phyloP scores from a whole-genome alignment of 2,329 filamentous ascomycete genomes.

The Alternaria sp. region DNA sequence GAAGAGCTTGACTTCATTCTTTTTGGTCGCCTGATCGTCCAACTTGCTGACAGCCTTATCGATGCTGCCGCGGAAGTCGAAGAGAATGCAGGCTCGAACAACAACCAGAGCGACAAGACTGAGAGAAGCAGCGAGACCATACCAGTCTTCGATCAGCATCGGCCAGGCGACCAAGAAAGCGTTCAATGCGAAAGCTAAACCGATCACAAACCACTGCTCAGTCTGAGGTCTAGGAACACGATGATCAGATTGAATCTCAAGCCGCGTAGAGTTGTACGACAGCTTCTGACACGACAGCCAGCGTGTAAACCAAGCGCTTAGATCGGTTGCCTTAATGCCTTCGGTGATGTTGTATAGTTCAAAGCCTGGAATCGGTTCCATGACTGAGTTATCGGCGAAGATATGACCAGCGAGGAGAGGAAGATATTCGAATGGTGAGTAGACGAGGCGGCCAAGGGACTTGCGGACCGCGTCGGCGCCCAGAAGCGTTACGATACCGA shows the following conservation, averaged over 20 bases:
- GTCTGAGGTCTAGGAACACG: neutral
- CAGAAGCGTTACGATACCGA: neutral
- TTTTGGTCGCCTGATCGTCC: neutral
- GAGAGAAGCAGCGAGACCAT: neutral
- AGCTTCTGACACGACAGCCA: conserved; percentile 5
- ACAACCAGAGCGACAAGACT: neutral
- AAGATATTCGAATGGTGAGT: neutral
- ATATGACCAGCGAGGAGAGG: conserved; percentile 1
- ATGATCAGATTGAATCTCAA: neutral
- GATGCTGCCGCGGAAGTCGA: neutral
- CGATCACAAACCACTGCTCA: neutral
- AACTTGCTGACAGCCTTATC: neutral
- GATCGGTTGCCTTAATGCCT: conserved; percentile 5
- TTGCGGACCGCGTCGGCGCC: neutral
- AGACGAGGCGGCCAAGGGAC: neutral
- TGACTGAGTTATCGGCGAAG: conserved; percentile 2
- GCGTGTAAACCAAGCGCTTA: conserved; percentile 9
- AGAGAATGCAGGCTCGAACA: neutral
- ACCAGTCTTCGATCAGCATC: neutral
- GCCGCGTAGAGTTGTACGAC: neutral
- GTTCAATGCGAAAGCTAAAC: neutral
- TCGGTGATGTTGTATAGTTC: conserved; percentile 8
- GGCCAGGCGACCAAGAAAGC: neutral
- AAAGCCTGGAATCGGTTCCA: conserved; percentile 2
- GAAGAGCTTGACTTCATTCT: neutral